These are phyloP conservation scores for Botrytis galanthina DNA, from an alignment of 2,329 filamentous ascomycete genomes.

Conservation along the genomic window DNA sequence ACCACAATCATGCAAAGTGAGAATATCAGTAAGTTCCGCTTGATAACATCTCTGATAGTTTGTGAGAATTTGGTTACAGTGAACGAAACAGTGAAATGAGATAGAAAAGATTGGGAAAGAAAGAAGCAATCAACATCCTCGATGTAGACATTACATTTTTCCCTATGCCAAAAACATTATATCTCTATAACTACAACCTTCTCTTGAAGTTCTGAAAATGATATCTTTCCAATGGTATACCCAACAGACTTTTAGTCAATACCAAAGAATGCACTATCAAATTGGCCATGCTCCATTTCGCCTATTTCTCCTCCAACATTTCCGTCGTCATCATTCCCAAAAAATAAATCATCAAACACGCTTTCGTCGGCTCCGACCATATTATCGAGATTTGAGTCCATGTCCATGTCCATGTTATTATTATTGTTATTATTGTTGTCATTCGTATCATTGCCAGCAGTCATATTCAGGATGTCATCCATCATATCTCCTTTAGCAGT, in stretches of 20 bases:
- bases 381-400: conserved; percentile 54
- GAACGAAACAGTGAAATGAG: neutral
- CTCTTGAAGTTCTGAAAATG: neutral
- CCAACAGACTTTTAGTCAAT: conserved; percentile 21
- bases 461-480: conserved; percentile 30
- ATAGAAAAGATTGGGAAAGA: neutral
- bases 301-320: conserved; percentile 24
- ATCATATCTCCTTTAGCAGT: conserved; percentile 22
- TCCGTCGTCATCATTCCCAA: conserved; percentile 28
- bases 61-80: neutral
- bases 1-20: neutral
- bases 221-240: neutral
- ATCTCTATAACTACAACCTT: neutral
- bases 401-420: conserved; percentile 46
- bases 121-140: too few relatives aligned
- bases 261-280: conserved; percentile 36
- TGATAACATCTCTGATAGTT: neutral
- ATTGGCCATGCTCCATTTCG: conserved; percentile 34
- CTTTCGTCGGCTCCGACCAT: conserved; percentile 41
- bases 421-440: conserved; percentile 18
- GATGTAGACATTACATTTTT: neutral
- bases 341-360: conserved; percentile 37
- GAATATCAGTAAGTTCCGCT: neutral
- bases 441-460: neutral
- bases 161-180: neutral